These are phyloP conservation scores for Nitzschia sp. DNA, from an alignment of 108 stramenopile species.

Conservation along the genomic window DNA sequence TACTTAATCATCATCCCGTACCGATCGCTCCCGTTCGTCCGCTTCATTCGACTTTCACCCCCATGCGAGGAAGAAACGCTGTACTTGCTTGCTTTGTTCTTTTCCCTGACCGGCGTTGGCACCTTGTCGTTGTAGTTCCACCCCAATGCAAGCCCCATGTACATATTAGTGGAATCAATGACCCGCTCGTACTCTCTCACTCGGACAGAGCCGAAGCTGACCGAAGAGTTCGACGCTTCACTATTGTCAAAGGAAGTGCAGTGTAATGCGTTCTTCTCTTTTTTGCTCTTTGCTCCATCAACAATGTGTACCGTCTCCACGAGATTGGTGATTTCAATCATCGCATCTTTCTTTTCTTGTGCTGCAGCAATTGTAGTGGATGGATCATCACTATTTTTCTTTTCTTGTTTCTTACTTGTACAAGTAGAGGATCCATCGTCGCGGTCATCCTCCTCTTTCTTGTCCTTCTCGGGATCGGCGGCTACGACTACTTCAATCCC, in stretches of 20 bases:
- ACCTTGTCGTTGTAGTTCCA: slow-evolving; percentile 18
- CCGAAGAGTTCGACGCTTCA: slow-evolving; percentile 13
- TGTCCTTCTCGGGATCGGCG: not conserved
- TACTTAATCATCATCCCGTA: slow-evolving; percentile 16
- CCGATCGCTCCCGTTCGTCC: slow-evolving; percentile 16
- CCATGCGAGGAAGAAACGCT: not conserved
- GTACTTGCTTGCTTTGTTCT: not conserved
- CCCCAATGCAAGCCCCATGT: slow-evolving; percentile 13
- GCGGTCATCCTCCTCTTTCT: not conserved
- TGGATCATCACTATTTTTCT: no score
- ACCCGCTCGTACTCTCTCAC: slow-evolving; percentile 52
- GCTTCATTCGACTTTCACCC: slow-evolving; percentile 12
- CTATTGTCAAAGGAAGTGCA: no score
- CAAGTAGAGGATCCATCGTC: not conserved
- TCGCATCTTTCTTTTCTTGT: not conserved
- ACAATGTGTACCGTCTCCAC: not conserved
- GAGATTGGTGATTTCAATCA: slow-evolving; percentile 8
- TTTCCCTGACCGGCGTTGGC: slow-evolving; percentile 5
- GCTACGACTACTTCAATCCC: no score
- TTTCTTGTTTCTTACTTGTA: no score
- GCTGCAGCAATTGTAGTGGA: no score
- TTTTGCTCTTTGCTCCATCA: not conserved
- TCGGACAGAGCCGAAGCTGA: slow-evolving; percentile 35
- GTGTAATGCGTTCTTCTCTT: no score
- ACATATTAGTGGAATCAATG: slow-evolving; percentile 17